phyloP scores from a whole-genome alignment of 108 stramenopile genomes.

The Skeletonema menzelii region DNA sequence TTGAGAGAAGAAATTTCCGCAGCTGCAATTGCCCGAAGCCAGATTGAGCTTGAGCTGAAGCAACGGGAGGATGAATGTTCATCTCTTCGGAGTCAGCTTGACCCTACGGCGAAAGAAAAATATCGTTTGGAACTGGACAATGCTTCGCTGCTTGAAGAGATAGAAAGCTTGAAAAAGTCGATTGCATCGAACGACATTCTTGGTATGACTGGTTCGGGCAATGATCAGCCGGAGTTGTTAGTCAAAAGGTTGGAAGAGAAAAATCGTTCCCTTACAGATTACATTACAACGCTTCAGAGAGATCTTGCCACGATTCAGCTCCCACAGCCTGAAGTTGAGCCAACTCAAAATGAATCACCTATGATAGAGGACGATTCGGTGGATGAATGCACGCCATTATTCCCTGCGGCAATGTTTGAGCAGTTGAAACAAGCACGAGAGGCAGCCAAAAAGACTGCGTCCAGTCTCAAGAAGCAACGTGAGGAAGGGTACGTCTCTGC shows the following conservation, averaged over 20 bases:
- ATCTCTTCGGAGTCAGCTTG: constrained; percentile 11
- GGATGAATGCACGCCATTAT: neutral
- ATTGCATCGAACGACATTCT: neutral
- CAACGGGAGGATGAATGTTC: constrained; percentile 18
- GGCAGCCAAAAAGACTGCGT: constrained; percentile 29
- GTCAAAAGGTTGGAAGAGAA: constrained; percentile 18
- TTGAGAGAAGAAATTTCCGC: constrained; percentile 35
- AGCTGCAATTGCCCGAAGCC: constrained; percentile 23
- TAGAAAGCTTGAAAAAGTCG: constrained; percentile 15
- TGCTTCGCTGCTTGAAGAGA: constrained; percentile 17
- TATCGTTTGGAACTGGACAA: constrained; percentile 33
- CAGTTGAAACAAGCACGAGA: constrained; percentile 24
- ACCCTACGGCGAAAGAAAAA: constrained; percentile 31
- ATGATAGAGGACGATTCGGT: neutral
- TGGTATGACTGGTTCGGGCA: neutral
- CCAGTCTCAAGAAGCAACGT: constrained; percentile 15
- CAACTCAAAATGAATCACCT: neutral
- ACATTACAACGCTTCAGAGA: constrained; percentile 13
- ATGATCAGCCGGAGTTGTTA: neutral
- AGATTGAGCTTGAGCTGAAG: constrained; percentile 26
- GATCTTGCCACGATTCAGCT: constrained; percentile 18
- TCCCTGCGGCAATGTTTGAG: constrained; percentile 14
- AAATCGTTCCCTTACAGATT: constrained; percentile 13
- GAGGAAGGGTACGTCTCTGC: neutral
- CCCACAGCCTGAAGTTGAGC: neutral